These are phyloP conservation scores for Aspergillus bridgeri DNA, from an alignment of 495 filamentous ascomycete genomes.

Conservation along the genomic window DNA sequence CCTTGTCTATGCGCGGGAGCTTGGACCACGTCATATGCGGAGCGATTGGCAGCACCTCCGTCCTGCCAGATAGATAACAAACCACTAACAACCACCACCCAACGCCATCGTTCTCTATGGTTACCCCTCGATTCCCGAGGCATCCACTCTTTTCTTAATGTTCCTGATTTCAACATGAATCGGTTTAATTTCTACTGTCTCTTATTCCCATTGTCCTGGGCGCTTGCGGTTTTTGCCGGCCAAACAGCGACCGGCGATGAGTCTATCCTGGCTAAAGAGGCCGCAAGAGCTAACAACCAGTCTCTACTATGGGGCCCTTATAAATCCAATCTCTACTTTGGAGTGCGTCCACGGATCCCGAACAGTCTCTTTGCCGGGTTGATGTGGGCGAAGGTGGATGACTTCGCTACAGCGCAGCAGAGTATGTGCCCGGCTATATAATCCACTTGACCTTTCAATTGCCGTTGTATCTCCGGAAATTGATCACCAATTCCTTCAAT, in stretches of 20 bases:
- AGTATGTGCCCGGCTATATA: constrained; percentile 54
- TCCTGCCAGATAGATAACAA: constrained; percentile 23
- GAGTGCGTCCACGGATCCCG: constrained; percentile 80
- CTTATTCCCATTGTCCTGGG: constrained; percentile 29
- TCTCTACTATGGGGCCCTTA: constrained; percentile 96
- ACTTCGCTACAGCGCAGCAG: constrained; percentile 70
- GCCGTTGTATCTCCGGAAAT: background rate
- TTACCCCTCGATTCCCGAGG: constrained; percentile 13
- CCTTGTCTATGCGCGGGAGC: constrained; percentile 23
- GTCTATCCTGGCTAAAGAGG: constrained; percentile 39
- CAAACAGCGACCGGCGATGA: constrained; percentile 32
- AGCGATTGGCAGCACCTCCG: constrained; percentile 21
- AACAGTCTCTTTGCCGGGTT: constrained; percentile 80
- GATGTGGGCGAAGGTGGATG: constrained; percentile 87
- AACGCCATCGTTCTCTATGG: constrained; percentile 5
- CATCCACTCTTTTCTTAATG: constrained; percentile 21
- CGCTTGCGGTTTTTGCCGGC: constrained; percentile 31
- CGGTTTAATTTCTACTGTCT: constrained; percentile 26
- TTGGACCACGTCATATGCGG: constrained; percentile 42
- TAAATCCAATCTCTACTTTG: constrained; percentile 93
- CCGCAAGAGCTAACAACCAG: constrained; percentile 64
- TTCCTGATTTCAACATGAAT: constrained; percentile 31
- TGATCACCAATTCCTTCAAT: background rate
- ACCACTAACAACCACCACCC: constrained; percentile 2
- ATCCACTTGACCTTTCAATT: no score